phyloP scores from a whole-genome alignment of 352 stramenopile species.

The Phytopythium chamaehyphon region DNA sequence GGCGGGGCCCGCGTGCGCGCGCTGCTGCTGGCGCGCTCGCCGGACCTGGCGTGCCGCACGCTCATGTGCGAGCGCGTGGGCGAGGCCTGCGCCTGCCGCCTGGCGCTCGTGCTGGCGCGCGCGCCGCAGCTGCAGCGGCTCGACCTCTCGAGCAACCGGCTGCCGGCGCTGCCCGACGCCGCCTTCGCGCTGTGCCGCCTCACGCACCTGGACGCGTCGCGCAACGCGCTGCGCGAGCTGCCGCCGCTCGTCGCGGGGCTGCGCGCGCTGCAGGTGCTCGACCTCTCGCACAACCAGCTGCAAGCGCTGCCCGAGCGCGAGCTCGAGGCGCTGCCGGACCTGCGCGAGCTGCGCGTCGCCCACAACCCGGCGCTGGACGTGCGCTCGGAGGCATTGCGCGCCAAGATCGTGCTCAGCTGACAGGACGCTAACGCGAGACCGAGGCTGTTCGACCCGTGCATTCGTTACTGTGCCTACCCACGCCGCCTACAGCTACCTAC shows the following conservation, averaged over 20 bases:
- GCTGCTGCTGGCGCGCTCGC: conserved; percentile 70
- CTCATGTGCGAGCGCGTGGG: conserved; percentile 91
- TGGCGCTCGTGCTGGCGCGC: conserved; percentile 76
- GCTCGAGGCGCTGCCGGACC: conserved; percentile 25
- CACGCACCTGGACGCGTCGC: conserved; percentile 47
- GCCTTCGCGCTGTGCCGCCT: conserved; percentile 70
- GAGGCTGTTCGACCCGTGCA: not conserved
- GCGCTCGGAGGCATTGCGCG: conserved; percentile 19
- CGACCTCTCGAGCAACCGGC: conserved; percentile 73
- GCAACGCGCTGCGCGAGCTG: conserved; percentile 60
- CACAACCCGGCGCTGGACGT: conserved; percentile 38
- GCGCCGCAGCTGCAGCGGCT: conserved; percentile 59
- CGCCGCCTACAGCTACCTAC: conserved; percentile 6
- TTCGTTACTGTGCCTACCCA: not conserved
- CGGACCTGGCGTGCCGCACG: conserved; percentile 89
- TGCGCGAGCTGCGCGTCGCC: conserved; percentile 35
- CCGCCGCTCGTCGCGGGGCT: conserved; percentile 41
- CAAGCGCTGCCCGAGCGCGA: too few relatives aligned
- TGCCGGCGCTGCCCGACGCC: conserved; percentile 69
- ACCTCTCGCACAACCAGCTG: conserved; percentile 56
- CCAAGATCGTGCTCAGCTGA: conserved; percentile 24
- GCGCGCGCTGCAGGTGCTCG: conserved; percentile 51
- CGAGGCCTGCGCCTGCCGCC: conserved; percentile 76
- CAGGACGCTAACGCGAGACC: not conserved
- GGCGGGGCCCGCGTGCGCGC: conserved; percentile 32